Conservation (phyloP, 2,329 filamentous ascomycete genomes). For the Blumeria hordei region DNA sequence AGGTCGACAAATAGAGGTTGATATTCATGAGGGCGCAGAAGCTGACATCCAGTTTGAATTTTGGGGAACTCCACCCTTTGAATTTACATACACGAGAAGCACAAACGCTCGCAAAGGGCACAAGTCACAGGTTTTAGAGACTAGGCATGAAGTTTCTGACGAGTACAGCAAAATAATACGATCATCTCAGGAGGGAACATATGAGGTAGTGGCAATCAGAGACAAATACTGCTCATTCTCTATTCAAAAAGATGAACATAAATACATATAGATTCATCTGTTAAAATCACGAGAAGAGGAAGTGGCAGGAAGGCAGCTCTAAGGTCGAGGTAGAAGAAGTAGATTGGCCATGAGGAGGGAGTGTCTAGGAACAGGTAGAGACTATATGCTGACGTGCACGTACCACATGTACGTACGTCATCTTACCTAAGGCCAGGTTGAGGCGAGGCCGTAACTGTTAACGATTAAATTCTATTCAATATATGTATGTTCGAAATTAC, state of each 20-base stretch:
- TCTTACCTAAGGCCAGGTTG: no score
- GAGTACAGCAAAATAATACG: slow-evolving; percentile 61
- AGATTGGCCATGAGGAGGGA: no score
- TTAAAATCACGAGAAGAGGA: no score
- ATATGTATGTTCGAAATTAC: no score
- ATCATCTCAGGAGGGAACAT: slow-evolving; percentile 83
- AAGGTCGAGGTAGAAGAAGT: no score
- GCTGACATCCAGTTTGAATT: slow-evolving; percentile 90
- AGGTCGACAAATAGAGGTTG: slow-evolving; percentile 55
- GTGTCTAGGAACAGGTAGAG: no score
- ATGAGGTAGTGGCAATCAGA: slow-evolving; percentile 91
- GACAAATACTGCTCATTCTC: slow-evolving; percentile 81
- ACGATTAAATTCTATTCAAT: no score
- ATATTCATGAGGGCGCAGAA: slow-evolving; percentile 91
- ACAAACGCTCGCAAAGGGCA: slow-evolving; percentile 61
- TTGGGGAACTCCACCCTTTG: slow-evolving; percentile 84
- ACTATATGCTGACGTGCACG: no score
- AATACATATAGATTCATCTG: slow-evolving; percentile 9
- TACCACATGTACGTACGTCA: no score
- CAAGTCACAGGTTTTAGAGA: slow-evolving; percentile 63
- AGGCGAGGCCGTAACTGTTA: no score
- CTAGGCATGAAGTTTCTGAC: slow-evolving; percentile 63
- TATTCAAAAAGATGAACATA: slow-evolving; percentile 33
- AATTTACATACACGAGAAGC: slow-evolving; percentile 88
- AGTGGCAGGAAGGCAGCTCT: no score